These are phyloP conservation scores for Pontederia crassipes DNA, from an alignment of 176 grass and related monocot species.

Conservation along the genomic window DNA sequence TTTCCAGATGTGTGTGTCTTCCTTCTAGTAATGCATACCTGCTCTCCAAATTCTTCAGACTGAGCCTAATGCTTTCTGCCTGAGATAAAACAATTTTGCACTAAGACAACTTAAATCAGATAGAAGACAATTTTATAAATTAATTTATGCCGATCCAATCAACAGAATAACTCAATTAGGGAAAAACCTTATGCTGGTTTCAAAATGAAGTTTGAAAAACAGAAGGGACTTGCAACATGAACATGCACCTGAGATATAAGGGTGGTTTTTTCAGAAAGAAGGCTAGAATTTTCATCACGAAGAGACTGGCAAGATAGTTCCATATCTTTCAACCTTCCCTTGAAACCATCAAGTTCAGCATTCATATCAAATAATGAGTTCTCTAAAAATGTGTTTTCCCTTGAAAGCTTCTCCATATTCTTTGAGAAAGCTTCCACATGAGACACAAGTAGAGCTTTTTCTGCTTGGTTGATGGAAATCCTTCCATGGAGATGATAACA, in stretches of 20 bases:
- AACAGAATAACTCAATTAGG: too few relatives aligned
- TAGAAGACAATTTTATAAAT: too few relatives aligned
- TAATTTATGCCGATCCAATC: too few relatives aligned
- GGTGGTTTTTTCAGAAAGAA: slow-evolving; percentile 52
- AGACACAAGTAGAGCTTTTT: slow-evolving; percentile 38
- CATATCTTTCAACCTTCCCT: slow-evolving; percentile 47
- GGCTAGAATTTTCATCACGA: slow-evolving; percentile 46
- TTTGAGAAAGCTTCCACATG: slow-evolving; percentile 49
- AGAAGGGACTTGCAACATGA: background rate
- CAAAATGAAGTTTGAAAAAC: too few relatives aligned
- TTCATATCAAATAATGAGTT: slow-evolving; percentile 57
- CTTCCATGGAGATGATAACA: slow-evolving; percentile 44
- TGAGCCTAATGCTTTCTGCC: slow-evolving; percentile 49
- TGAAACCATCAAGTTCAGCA: slow-evolving; percentile 51
- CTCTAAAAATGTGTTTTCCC: slow-evolving; percentile 62
- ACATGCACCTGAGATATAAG: slow-evolving; percentile 60
- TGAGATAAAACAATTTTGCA: slow-evolving; percentile 23
- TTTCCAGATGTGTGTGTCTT: slow-evolving; percentile 44
- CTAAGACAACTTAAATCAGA: background rate
- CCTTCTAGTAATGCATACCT: slow-evolving; percentile 57
- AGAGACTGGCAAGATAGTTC: slow-evolving; percentile 46
- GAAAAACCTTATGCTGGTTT: too few relatives aligned
- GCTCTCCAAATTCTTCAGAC: slow-evolving; percentile 49
- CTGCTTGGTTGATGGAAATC: slow-evolving; percentile 41
- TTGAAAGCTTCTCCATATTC: slow-evolving; percentile 65